Conservation (phyloP, 2,329 filamentous ascomycete genomes). For the Raffaelea albimanens region DNA sequence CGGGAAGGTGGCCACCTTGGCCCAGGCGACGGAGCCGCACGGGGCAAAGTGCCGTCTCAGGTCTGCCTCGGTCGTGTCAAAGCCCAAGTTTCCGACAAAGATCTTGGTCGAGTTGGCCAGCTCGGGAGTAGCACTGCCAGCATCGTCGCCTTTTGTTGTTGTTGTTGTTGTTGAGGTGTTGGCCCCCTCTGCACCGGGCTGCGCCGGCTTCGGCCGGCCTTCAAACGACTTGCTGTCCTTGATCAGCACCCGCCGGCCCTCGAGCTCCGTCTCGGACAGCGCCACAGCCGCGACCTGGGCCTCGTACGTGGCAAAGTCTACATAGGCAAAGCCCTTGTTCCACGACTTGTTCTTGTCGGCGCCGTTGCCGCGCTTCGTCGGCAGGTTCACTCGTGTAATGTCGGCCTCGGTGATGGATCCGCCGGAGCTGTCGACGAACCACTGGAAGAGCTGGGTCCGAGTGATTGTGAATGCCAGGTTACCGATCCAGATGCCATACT, state of each 20-base stretch:
- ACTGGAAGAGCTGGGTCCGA: slow-evolving; percentile 63
- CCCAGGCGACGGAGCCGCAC: slow-evolving; percentile 73
- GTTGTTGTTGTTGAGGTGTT: not conserved
- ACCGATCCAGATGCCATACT: slow-evolving; percentile 89
- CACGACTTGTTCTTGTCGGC: slow-evolving; percentile 24
- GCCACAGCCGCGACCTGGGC: slow-evolving; percentile 69
- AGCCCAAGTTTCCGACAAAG: slow-evolving; percentile 85
- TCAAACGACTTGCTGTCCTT: slow-evolving; percentile 88
- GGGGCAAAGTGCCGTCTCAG: slow-evolving; percentile 71
- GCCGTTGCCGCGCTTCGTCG: slow-evolving; percentile 18
- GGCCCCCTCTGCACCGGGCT: slow-evolving; percentile 6
- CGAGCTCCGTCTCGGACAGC: slow-evolving; percentile 73
- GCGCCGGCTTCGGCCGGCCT: slow-evolving; percentile 57
- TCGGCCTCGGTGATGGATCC: slow-evolving; percentile 55
- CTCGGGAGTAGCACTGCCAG: too few species aligned
- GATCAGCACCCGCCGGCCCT: slow-evolving; percentile 75
- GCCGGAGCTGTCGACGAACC: slow-evolving; percentile 65
- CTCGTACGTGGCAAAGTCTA: slow-evolving; percentile 71
- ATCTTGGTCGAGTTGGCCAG: slow-evolving; percentile 59
- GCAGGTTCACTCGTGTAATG: slow-evolving; percentile 80
- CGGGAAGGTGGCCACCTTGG: slow-evolving; percentile 90
- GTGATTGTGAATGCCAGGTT: slow-evolving; percentile 83
- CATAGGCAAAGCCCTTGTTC: slow-evolving; percentile 95
- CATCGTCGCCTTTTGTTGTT: slow-evolving; percentile 21
- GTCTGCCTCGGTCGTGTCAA: slow-evolving; percentile 72